Conservation (phyloP, 2,329 filamentous ascomycete species). For the Aureobasidium zeae region DNA sequence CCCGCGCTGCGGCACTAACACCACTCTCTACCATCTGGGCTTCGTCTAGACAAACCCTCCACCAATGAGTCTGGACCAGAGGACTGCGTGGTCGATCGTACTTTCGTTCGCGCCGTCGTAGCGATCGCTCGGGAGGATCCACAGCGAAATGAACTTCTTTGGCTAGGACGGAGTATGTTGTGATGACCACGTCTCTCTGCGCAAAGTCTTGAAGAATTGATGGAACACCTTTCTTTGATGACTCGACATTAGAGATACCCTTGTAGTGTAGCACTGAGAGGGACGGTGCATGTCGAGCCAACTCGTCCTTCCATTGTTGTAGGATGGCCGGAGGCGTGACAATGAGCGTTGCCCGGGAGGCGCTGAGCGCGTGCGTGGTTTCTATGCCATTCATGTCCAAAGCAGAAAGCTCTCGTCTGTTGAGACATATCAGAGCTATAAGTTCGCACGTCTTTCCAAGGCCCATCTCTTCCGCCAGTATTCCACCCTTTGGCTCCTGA, state of each 20-base stretch:
- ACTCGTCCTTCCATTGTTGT: slow-evolving; percentile 54
- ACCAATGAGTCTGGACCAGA: slow-evolving; percentile 74
- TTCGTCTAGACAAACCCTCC: slow-evolving; percentile 68
- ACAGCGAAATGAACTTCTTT: slow-evolving; percentile 70
- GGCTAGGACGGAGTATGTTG: slow-evolving; percentile 61
- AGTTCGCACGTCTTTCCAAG: slow-evolving; percentile 73
- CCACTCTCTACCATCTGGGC: slow-evolving; percentile 90
- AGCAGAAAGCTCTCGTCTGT: slow-evolving; percentile 37
- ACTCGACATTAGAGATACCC: slow-evolving; percentile 35
- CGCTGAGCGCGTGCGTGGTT: slow-evolving; percentile 9
- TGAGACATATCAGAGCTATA: slow-evolving; percentile 58
- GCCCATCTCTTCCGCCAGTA: slow-evolving; percentile 75
- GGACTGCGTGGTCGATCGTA: slow-evolving; percentile 63
- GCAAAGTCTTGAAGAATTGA: slow-evolving; percentile 40
- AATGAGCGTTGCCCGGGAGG: slow-evolving; percentile 51
- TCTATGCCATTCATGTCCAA: background rate
- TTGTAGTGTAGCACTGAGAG: slow-evolving; percentile 49
- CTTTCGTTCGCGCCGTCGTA: slow-evolving; percentile 50
- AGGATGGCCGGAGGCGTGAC: slow-evolving; percentile 54
- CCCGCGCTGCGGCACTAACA: slow-evolving; percentile 69
- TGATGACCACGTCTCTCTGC: slow-evolving; percentile 49
- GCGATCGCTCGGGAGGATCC: slow-evolving; percentile 59
- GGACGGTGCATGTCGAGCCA: slow-evolving; percentile 47
- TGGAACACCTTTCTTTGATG: slow-evolving; percentile 28
- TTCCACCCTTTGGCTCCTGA: slow-evolving; percentile 47